These are phyloP conservation scores for Chondrostereum purpureum DNA, from an alignment of 1,284 basidiomycete species.

Conservation along the genomic window DNA sequence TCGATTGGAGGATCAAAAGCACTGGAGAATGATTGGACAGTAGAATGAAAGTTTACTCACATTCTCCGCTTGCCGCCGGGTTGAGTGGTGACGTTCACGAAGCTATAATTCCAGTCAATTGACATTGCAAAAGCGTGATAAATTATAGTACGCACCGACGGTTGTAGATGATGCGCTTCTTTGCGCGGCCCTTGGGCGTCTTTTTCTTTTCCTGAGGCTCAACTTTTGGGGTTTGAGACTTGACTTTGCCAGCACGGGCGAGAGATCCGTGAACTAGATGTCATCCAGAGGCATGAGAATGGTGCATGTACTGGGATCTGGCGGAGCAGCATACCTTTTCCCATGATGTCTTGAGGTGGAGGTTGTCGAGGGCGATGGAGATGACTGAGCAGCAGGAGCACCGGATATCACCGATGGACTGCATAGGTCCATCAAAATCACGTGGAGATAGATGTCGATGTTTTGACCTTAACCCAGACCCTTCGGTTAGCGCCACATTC, in stretches of 20 bases:
- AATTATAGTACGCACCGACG: constrained; percentile 59
- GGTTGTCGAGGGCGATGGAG: constrained; percentile 2
- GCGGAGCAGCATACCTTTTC: constrained; percentile 46
- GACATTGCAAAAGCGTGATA: constrained; percentile 1
- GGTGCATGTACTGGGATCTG: constrained; percentile 7
- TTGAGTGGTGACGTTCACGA: constrained; percentile 90
- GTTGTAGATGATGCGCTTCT: constrained; percentile 95
- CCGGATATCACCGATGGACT: neutral
- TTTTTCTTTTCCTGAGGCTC: constrained; percentile 99
- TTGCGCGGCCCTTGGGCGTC: constrained; percentile 90
- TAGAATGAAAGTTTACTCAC: constrained; percentile 50
- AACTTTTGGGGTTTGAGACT: constrained; percentile 95
- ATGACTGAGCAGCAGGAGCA: neutral
- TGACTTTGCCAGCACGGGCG: constrained; percentile 99
- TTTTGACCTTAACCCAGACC: neutral
- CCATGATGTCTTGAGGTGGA: constrained; percentile 48
- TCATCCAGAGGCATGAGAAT: constrained; percentile 8
- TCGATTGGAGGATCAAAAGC: constrained; percentile 7
- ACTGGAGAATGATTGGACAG: neutral
- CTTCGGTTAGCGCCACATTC: neutral
- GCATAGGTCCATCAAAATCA: neutral
- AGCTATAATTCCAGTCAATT: constrained; percentile 39
- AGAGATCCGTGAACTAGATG: constrained; percentile 93
- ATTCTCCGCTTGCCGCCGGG: constrained; percentile 94
- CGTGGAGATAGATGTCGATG: constrained; percentile 1